phyloP scores from a whole-genome alignment of 2,329 filamentous ascomycete species.

The Aspergillus amoenus region DNA sequence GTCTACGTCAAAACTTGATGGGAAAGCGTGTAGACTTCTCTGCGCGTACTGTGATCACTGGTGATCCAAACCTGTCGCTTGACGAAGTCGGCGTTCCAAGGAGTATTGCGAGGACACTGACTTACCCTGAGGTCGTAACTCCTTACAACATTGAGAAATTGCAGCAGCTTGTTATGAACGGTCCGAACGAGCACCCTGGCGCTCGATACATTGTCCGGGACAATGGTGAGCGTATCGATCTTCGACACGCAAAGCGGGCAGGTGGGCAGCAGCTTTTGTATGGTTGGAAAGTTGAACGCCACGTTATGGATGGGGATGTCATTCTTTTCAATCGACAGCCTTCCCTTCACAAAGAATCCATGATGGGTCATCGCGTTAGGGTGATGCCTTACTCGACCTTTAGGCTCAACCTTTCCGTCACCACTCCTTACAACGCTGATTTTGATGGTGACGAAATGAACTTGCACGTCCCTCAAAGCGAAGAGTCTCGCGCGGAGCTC shows the following conservation, averaged over 20 bases:
- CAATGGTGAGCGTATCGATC: slow-evolving; percentile 89
- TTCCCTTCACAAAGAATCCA: slow-evolving; percentile 98
- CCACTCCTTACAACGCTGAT: slow-evolving; percentile 98
- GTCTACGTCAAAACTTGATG: slow-evolving; percentile 98
- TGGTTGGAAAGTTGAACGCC: slow-evolving; percentile 97
- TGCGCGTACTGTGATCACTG: slow-evolving; percentile 98
- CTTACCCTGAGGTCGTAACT: slow-evolving; percentile 95
- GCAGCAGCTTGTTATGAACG: slow-evolving; percentile 84
- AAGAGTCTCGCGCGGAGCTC: slow-evolving; percentile 94
- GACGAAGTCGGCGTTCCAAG: slow-evolving; percentile 96
- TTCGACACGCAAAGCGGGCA: slow-evolving; percentile 87
- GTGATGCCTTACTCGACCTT: slow-evolving; percentile 99
- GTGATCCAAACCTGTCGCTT: slow-evolving; percentile 92
- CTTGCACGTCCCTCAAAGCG: slow-evolving; percentile 95
- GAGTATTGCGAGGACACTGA: slow-evolving; percentile 88
- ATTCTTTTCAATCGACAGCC: slow-evolving; percentile 99
- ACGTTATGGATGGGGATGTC: slow-evolving; percentile 92
- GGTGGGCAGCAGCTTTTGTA: slow-evolving; percentile 81
- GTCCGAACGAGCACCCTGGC: slow-evolving; percentile 91
- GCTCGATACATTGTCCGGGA: slow-evolving; percentile 95
- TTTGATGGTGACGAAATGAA: slow-evolving; percentile 99
- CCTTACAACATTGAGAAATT: slow-evolving; percentile 96
- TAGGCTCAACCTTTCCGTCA: slow-evolving; percentile 94
- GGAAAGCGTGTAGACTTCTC: slow-evolving; percentile 99
- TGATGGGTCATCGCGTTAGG: slow-evolving; percentile 98